Evolutionary conservation across 192 early-diverging fungal species (phyloP).

Genomic region (Gryganskiella cystojenkinii): DNA sequence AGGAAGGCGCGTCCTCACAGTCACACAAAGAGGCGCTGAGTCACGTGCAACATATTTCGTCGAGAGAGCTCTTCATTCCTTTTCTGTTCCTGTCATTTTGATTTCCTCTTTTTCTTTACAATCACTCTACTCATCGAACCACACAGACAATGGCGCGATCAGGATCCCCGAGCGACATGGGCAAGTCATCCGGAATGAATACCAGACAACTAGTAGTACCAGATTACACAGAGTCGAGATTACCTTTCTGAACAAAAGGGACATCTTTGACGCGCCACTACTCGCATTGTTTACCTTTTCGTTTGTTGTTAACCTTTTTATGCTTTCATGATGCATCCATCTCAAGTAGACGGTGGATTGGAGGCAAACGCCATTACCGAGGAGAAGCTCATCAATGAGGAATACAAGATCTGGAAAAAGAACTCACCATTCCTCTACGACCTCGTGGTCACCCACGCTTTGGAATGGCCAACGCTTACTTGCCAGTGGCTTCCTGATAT

Average conservation of each 20-base stretch:
- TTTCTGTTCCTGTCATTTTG: neutral
- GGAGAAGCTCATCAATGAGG: constrained; percentile 94
- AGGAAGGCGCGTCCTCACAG: too few species aligned
- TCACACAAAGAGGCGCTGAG: too few species aligned
- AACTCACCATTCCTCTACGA: constrained; percentile 99
- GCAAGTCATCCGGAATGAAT: constrained; percentile 13
- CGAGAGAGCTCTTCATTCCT: neutral
- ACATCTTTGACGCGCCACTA: neutral
- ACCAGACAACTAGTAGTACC: neutral
- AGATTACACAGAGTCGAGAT: neutral
- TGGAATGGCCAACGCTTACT: constrained; percentile 98
- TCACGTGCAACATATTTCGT: too few species aligned
- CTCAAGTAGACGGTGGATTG: constrained; percentile 40
- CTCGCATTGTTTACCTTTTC: neutral
- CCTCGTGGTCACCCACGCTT: constrained; percentile 96
- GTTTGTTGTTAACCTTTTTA: constrained; percentile 5
- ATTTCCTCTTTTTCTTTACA: constrained; percentile 2
- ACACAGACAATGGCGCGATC: constrained; percentile 46
- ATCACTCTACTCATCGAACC: too few species aligned
- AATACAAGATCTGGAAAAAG: constrained; percentile 99
- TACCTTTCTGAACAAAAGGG: neutral
- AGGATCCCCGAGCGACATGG: constrained; percentile 51
- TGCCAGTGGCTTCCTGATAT: constrained; percentile 98
- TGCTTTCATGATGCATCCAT: neutral
- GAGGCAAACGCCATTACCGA: constrained; percentile 57